Base-by-base conservation (phyloP, 2,329 filamentous ascomycete genomes). In the Sporothrix brasiliensis region DNA sequence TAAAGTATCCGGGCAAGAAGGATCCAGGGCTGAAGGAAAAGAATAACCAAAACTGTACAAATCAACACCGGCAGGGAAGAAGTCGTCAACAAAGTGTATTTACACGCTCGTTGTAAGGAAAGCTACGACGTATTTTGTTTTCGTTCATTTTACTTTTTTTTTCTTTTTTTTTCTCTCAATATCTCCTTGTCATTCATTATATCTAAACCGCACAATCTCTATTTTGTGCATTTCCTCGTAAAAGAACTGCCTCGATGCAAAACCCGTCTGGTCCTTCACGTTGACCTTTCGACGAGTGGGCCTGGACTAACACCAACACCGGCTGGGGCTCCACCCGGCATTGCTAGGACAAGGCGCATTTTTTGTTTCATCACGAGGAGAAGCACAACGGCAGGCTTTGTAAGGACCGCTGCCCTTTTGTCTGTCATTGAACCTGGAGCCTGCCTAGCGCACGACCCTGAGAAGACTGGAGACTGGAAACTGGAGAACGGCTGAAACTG, bases 281-380 rank as follows among this genome's bases (percentile, higher is more conserved):
- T 39, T 27, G 19, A 44, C 56, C 41, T 56, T 19, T 24, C 9
- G 6, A 24, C 14, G 14, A 44, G 34, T 50, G 21, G 52, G 24
- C 66, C 50, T 16, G 50, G 30, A 56, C 52, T 39, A 66, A 34
- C 47, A 65, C 44, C 44, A 65, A 34, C 34, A 34, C 34, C 34
- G 34, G 34, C 5, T 9, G 7, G 41, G 13, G 13, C 61, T 13
- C 44, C 47, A 21, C 61, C 61, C 44, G 61, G 27, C 44, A 34
- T 44, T 67, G 47, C n/a, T 67, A 27, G 65, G 21, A 54, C 65
- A 67, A 67, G 65, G 65, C 65, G 65, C 50, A 67, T 67, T 67
- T 67, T 67, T 27, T 41, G 13, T 4, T 21, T 27, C 50, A 13
- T 39, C 21, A 4, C 30, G 19, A 56, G 53, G 66, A 30, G 50